These are phyloP conservation scores for Hericium alpestre DNA, from an alignment of 768 basidiomycete genomes.

Conservation along the genomic window DNA sequence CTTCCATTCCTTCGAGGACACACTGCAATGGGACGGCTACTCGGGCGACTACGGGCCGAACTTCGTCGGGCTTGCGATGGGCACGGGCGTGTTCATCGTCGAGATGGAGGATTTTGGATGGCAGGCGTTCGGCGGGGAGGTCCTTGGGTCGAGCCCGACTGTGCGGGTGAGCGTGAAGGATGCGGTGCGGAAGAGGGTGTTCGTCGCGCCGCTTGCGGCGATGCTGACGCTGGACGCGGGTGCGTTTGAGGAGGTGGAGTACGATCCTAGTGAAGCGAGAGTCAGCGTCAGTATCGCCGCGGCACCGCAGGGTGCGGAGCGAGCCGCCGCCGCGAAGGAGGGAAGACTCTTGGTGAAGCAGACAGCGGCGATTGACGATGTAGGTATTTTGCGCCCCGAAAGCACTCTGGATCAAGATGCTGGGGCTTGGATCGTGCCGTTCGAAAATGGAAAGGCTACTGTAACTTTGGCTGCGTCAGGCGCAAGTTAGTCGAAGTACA, in stretches of 20 bases:
- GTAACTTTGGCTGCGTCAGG: background rate
- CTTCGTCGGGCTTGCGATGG: slow-evolving; percentile 44
- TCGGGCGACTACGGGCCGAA: slow-evolving; percentile 53
- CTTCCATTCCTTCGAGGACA: slow-evolving; percentile 50
- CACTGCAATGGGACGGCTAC: slow-evolving; percentile 46
- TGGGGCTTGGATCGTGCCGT: background rate
- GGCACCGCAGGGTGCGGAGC: background rate
- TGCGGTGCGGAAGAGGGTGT: slow-evolving; percentile 39
- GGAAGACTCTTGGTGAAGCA: background rate
- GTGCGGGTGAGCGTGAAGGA: slow-evolving; percentile 37
- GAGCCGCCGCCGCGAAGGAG: background rate
- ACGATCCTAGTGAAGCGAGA: slow-evolving; percentile 26
- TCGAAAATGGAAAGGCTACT: background rate
- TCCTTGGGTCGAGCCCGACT: slow-evolving; percentile 29
- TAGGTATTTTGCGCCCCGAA: background rate
- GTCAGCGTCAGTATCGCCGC: slow-evolving; percentile 14
- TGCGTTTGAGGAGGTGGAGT: slow-evolving; percentile 34
- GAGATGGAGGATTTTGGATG: slow-evolving; percentile 50
- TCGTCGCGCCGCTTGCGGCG: slow-evolving; percentile 38
- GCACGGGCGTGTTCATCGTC: slow-evolving; percentile 32
- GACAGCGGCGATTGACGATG: background rate
- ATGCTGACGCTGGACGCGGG: slow-evolving; percentile 41
- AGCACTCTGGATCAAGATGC: background rate
- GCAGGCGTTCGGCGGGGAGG: slow-evolving; percentile 47
- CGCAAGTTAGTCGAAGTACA: too few species aligned